Conservation (phyloP, 73 alveolate species). For the Urostyla sp. region DNA sequence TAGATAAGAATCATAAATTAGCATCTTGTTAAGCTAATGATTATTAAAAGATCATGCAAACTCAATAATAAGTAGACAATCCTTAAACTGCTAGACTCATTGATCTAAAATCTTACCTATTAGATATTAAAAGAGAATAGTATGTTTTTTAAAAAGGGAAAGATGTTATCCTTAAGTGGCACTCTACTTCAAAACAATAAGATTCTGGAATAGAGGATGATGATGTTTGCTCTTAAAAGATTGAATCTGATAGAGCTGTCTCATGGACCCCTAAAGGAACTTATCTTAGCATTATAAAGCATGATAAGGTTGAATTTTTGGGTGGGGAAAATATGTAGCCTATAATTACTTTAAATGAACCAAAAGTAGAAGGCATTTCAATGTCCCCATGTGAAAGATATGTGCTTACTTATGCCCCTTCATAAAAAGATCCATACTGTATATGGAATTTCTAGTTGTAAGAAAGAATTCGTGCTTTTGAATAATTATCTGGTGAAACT, state of each 20-base stretch:
- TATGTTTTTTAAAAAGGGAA: conserved; percentile 45
- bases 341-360: conserved; percentile 52
- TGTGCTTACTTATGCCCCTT: conserved; percentile 49
- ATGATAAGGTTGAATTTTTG: conserved; percentile 60
- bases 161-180: conserved; percentile 31
- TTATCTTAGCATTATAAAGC: conserved; percentile 52
- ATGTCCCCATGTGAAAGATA: conserved; percentile 71
- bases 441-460: conserved; percentile 61
- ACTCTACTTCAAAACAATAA: neutral
- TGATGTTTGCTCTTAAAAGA: neutral
- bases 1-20: conserved; percentile 57
- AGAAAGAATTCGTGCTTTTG: conserved; percentile 57
- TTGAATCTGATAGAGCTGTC: conserved; percentile 9
- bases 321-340: conserved; percentile 64
- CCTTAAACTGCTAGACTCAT: conserved; percentile 34
- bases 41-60: conserved; percentile 52
- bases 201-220: neutral
- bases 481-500: conserved; percentile 34
- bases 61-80: conserved; percentile 15
- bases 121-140: conserved; percentile 60
- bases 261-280: conserved; percentile 71
- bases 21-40: conserved; percentile 50
- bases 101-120: conserved; percentile 45
- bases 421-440: conserved; percentile 40
- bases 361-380: conserved; percentile 55